phyloP scores from a whole-genome alignment of 2,329 filamentous ascomycete genomes.

The Didymella exigua region DNA sequence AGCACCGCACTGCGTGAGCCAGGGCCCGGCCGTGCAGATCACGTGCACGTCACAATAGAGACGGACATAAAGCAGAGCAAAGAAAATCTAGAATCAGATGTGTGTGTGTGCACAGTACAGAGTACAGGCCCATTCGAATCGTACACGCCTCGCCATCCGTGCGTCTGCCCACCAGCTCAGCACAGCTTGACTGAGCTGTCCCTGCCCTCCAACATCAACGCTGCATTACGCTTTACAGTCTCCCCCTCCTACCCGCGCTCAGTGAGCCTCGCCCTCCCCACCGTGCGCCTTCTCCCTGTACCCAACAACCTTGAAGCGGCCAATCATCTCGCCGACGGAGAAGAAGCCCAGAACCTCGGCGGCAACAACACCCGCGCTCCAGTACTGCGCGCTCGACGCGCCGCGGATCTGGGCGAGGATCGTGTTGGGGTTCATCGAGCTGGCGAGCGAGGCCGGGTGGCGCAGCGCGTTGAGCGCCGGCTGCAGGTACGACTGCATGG shows the following conservation, averaged over 20 bases:
- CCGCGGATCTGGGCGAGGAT: slow-evolving; percentile 67
- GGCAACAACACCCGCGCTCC: slow-evolving; percentile 74
- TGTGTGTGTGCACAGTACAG: too few species aligned
- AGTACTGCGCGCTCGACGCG: slow-evolving; percentile 72
- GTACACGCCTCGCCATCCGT: slow-evolving; percentile 19
- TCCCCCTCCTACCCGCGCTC: too few species aligned
- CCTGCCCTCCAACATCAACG: too few species aligned
- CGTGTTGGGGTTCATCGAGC: slow-evolving; percentile 58
- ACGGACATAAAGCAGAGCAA: neutral
- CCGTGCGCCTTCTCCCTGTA: slow-evolving; percentile 60
- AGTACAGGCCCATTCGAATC: slow-evolving; percentile 22
- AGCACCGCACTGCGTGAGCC: too few species aligned
- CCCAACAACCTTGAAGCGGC: slow-evolving; percentile 91
- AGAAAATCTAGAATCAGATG: neutral
- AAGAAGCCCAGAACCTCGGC: slow-evolving; percentile 96
- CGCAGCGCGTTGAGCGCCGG: slow-evolving; percentile 71
- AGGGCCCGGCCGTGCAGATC: too few species aligned
- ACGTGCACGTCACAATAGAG: too few species aligned
- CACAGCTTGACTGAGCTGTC: too few species aligned
- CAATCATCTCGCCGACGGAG: slow-evolving; percentile 95
- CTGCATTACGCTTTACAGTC: too few species aligned
- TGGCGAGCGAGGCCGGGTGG: slow-evolving; percentile 68
- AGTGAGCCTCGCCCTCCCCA: slow-evolving; percentile 24
- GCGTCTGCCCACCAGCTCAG: neutral
- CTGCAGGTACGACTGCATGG: slow-evolving; percentile 87